A percentile compares a stretch with the other conserved stretches of the same genome.
Conservation (phyloP, 2,329 filamentous ascomycete genomes). For the Paecilomyces formosus region DNA sequence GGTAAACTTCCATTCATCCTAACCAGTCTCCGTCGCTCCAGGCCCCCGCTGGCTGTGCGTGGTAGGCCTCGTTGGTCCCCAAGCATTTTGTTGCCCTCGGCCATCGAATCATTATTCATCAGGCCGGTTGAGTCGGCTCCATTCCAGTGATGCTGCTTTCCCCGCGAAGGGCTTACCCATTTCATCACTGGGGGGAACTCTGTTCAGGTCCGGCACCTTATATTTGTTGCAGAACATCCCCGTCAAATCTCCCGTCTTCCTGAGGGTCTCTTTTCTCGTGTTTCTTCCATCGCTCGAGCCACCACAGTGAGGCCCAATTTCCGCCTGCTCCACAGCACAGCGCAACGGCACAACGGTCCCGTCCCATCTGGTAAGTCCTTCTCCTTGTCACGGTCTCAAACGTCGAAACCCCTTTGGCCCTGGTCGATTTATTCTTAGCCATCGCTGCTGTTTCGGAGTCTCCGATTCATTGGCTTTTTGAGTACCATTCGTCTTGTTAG, state of each 20-base stretch:
- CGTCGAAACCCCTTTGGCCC: not conserved
- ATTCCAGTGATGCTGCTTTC: not conserved
- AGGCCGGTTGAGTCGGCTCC: not conserved
- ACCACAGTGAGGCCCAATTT: not conserved
- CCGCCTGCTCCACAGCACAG: not conserved
- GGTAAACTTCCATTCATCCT: conserved; percentile 13
- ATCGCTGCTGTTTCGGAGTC: not conserved
- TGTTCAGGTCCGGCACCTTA: not conserved
- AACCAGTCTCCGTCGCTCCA: conserved; percentile 4
- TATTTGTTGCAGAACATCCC: not conserved
- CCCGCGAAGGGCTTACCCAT: not conserved
- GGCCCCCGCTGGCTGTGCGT: not conserved
- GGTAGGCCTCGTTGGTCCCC: not conserved
- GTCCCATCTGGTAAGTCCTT: not conserved
- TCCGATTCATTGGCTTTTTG: not conserved
- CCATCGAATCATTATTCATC: not conserved
- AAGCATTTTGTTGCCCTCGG: not conserved
- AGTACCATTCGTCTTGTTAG: not conserved
- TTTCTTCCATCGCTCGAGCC: not conserved
- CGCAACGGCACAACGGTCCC: not conserved
- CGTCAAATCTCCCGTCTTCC: not conserved
- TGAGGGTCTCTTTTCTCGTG: not conserved
- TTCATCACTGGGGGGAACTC: not conserved
- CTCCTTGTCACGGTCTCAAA: not conserved
- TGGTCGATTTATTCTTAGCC: not conserved